A percentile compares a stretch with the other conserved stretches of the same genome.
Evolutionary conservation across 192 early-diverging fungal genomes (phyloP).

Genomic region (Linderina pennispora): DNA sequence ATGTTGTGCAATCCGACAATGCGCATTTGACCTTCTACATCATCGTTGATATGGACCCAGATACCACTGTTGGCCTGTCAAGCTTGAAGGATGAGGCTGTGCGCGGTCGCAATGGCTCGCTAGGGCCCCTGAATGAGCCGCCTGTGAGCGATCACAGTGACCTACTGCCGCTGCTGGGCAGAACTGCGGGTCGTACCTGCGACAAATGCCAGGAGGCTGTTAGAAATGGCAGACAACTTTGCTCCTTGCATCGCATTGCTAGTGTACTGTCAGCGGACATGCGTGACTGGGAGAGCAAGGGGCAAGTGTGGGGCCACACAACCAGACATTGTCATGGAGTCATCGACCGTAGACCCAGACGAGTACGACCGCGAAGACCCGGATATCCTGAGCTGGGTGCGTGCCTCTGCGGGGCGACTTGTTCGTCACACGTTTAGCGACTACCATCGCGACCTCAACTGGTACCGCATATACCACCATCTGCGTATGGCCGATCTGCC

Average conservation of each 20-base stretch:
- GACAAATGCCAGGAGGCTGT: too few relatives aligned
- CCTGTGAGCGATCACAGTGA: too few relatives aligned
- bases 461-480: slow-evolving; percentile 39
- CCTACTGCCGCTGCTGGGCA: too few relatives aligned
- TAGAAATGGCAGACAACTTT: too few relatives aligned
- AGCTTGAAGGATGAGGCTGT: slow-evolving; percentile 15
- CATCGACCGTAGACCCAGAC: slow-evolving; percentile 32
- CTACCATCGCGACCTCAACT: slow-evolving; percentile 47
- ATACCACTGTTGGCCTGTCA: slow-evolving; percentile 27
- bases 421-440: slow-evolving; percentile 22
- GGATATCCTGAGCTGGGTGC: slow-evolving; percentile 36
- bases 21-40: slow-evolving; percentile 42
- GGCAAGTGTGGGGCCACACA: slow-evolving; percentile 42
- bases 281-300: slow-evolving; percentile 48
- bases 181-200: too few relatives aligned
- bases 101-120: slow-evolving; percentile 38
- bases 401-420: slow-evolving; percentile 25
- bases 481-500: slow-evolving; percentile 40
- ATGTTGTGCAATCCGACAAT: background rate
- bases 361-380: slow-evolving; percentile 46
- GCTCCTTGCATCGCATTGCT: too few relatives aligned
- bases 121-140: slow-evolving; percentile 10
- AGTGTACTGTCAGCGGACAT: slow-evolving; percentile 42
- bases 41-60: slow-evolving; percentile 45
- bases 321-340: slow-evolving; percentile 45